These are phyloP conservation scores for Heliosperma pusillum DNA, from an alignment of 148 eudicot genomes.

Conservation along the genomic window DNA sequence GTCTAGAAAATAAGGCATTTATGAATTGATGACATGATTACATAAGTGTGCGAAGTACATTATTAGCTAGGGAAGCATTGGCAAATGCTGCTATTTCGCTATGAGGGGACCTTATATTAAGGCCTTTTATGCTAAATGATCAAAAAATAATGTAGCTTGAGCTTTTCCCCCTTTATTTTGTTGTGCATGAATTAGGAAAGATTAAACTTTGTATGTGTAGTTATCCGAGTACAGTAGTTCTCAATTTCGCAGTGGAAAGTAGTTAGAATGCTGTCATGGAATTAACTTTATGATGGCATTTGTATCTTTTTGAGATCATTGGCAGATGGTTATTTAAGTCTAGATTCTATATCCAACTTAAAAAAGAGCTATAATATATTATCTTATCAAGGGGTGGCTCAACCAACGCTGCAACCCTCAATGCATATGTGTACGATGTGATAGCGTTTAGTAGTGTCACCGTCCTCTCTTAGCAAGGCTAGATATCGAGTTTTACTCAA, in stretches of 20 bases:
- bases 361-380: too few species aligned
- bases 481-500: too few species aligned
- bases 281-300: too few species aligned
- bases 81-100: neutral
- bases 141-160: neutral
- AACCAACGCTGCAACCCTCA: neutral
- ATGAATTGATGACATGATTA: neutral
- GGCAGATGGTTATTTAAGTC: constrained; percentile 7
- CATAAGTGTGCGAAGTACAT: neutral
- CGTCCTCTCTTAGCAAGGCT: too few species aligned
- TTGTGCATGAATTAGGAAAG: neutral
- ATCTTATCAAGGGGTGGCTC: neutral
- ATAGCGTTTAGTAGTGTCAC: too few species aligned
- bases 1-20: constrained; percentile 4
- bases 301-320: constrained; percentile 1
- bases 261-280: constrained; percentile 19
- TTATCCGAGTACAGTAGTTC: neutral
- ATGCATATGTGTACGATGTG: constrained; percentile 6
- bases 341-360: constrained; percentile 2
- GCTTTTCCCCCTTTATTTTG: neutral
- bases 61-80: neutral
- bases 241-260: neutral
- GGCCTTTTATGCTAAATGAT: too few species aligned
- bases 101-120: constrained; percentile 4
- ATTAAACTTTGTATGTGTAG: neutral